Conservation (phyloP, 2,329 filamentous ascomycete genomes). For the Talaromyces funiculosus region DNA sequence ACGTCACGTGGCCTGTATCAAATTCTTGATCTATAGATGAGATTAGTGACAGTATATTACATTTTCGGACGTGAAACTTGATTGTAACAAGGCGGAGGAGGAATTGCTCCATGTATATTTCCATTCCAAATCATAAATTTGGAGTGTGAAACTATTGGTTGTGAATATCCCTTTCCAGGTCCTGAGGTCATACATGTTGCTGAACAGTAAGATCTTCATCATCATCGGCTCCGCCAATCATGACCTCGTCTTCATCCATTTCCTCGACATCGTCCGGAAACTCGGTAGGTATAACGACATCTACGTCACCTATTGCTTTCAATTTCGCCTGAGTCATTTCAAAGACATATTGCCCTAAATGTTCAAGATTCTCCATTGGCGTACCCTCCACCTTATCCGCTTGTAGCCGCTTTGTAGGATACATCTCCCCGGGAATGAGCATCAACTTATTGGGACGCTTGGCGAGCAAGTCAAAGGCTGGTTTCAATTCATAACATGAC, state of each 20-base stretch:
- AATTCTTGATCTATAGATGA: neutral
- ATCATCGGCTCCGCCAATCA: constrained; percentile 30
- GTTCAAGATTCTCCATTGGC: constrained; percentile 85
- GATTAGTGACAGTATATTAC: neutral
- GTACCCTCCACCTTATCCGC: constrained; percentile 50
- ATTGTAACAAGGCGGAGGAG: neutral
- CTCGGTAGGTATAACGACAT: neutral
- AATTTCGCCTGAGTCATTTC: constrained; percentile 82
- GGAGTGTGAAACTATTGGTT: neutral
- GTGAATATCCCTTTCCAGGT: neutral
- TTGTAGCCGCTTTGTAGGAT: constrained; percentile 57
- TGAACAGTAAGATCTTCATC: constrained; percentile 22
- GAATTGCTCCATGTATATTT: neutral
- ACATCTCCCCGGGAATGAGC: constrained; percentile 81
- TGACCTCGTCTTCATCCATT: constrained; percentile 32
- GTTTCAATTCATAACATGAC: constrained; percentile 76
- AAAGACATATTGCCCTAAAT: constrained; percentile 90
- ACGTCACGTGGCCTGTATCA: neutral
- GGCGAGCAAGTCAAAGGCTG: constrained; percentile 75
- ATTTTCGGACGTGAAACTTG: neutral
- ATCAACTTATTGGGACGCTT: constrained; percentile 73
- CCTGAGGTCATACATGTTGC: constrained; percentile 6
- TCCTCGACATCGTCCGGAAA: constrained; percentile 27
- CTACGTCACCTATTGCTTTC: constrained; percentile 27
- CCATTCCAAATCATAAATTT: neutral